Evolutionary conservation across 192 early-diverging fungal species (phyloP).

Genomic region (Linnemannia hyalina): DNA sequence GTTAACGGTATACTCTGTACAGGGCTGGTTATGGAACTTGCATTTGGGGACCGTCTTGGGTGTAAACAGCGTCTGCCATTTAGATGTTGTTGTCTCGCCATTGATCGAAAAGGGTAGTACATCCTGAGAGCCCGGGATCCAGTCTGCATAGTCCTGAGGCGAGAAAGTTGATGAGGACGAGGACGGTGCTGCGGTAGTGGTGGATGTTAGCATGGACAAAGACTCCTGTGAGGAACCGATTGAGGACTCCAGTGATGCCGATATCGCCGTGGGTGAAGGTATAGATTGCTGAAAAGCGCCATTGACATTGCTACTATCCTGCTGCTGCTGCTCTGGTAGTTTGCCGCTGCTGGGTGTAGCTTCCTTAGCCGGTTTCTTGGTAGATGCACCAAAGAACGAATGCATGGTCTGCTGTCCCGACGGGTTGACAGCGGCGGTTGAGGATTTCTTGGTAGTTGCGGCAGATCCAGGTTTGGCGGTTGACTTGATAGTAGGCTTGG

Average conservation of each 20-base stretch:
- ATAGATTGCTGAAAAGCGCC: not conserved
- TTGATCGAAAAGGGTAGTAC: slow-evolving; percentile 35
- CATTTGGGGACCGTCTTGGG: slow-evolving; percentile 68
- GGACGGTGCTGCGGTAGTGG: not conserved
- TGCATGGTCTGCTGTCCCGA: slow-evolving; percentile 27
- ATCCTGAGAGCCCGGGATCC: slow-evolving; percentile 42
- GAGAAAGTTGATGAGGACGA: slow-evolving; percentile 21
- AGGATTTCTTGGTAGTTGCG: slow-evolving; percentile 10
- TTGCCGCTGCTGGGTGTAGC: not conserved
- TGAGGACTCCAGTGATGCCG: slow-evolving; percentile 2
- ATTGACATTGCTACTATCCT: not conserved
- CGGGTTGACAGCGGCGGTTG: not conserved
- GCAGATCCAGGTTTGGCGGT: not conserved
- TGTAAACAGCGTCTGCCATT: slow-evolving; percentile 73
- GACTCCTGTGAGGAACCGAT: not conserved
- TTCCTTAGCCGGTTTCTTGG: not conserved
- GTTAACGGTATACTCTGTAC: slow-evolving; percentile 75
- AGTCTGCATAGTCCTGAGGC: slow-evolving; percentile 48
- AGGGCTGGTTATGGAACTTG: slow-evolving; percentile 69
- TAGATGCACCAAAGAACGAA: slow-evolving; percentile 31
- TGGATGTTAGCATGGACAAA: not conserved
- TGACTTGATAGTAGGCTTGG: slow-evolving; percentile 19
- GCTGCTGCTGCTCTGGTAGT: not conserved
- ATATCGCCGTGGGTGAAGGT: not conserved
- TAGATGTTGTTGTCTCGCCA: slow-evolving; percentile 45